Evolutionary conservation across 2,329 filamentous ascomycete species (phyloP).

Genomic region (Stemphylium vesicarium): DNA sequence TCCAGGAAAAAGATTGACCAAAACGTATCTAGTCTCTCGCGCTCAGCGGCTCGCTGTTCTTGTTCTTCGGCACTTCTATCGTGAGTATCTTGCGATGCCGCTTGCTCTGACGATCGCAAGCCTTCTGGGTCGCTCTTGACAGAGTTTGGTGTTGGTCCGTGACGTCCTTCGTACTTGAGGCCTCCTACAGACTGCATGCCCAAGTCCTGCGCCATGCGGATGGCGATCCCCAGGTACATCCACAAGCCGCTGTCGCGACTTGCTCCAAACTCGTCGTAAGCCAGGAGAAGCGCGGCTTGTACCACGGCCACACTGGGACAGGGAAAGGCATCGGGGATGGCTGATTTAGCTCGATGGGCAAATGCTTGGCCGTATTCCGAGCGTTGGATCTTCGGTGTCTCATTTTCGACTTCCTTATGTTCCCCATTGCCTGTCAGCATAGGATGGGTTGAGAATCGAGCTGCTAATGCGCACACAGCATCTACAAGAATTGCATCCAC

Average conservation of each 20-base stretch:
- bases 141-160: conserved; percentile 62
- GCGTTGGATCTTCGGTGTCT: conserved; percentile 39
- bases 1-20: conserved; percentile 92
- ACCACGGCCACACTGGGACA: conserved; percentile 84
- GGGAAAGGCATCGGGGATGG: conserved; percentile 80
- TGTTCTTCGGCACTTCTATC: conserved; percentile 41
- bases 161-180: conserved; percentile 63
- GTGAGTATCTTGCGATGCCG: conserved; percentile 55
- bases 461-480: conserved; percentile 80
- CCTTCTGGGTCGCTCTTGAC: conserved; percentile 51
- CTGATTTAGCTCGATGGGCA: conserved; percentile 81
- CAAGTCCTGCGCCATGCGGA: conserved; percentile 80
- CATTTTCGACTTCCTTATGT: conserved; percentile 43
- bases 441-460: conserved; percentile 74
- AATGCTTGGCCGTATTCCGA: conserved; percentile 79
- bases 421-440: conserved; percentile 59
- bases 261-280: conserved; percentile 87
- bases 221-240: conserved; percentile 91
- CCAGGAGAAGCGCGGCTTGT: conserved; percentile 81
- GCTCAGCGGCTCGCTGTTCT: conserved; percentile 72
- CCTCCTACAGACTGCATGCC: conserved; percentile 84
- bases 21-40: conserved; percentile 84
- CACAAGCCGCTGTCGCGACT: conserved; percentile 88
- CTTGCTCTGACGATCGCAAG: conserved; percentile 53
- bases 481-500: conserved; percentile 86